Conservation (phyloP, 2,329 filamentous ascomycete species). For the Diaporthe ampelina region DNA sequence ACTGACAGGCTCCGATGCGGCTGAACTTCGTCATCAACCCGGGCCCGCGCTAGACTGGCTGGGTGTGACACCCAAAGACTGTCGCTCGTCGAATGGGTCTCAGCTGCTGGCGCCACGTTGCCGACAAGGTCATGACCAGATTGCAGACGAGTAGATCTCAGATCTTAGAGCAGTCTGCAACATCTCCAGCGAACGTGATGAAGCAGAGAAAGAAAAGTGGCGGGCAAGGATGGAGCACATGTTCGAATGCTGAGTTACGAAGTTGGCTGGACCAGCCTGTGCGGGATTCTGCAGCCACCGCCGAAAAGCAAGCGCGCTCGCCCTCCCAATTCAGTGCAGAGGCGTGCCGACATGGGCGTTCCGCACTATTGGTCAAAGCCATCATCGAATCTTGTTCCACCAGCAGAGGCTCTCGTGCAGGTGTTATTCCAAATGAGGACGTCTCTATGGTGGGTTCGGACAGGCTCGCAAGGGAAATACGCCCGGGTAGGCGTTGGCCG, state of each 20-base stretch:
- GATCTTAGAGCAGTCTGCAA: background rate
- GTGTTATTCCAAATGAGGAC: background rate
- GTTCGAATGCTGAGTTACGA: too few species aligned
- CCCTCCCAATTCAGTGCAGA: background rate
- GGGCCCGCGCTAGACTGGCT: slow-evolving; percentile 9
- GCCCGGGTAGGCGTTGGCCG: background rate
- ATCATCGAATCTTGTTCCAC: background rate
- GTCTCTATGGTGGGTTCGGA: background rate
- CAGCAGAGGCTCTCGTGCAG: background rate
- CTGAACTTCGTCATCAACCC: slow-evolving; percentile 14
- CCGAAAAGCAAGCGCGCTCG: slow-evolving; percentile 12
- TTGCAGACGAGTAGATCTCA: background rate
- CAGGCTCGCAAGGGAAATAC: background rate
- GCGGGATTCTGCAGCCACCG: background rate
- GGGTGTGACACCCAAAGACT: background rate
- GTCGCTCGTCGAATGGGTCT: background rate
- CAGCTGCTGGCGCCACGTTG: slow-evolving; percentile 10
- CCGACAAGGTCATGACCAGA: background rate
- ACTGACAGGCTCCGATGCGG: slow-evolving; percentile 29
- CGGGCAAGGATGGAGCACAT: background rate
- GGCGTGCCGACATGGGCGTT: background rate
- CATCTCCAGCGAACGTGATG: background rate
- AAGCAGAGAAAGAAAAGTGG: background rate
- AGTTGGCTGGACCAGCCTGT: background rate
- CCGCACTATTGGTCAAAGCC: background rate